A percentile compares a stretch with the other conserved stretches of the same genome.
Evolutionary conservation across 495 filamentous ascomycete genomes (phyloP).

Genomic region (Penicillium daleae): DNA sequence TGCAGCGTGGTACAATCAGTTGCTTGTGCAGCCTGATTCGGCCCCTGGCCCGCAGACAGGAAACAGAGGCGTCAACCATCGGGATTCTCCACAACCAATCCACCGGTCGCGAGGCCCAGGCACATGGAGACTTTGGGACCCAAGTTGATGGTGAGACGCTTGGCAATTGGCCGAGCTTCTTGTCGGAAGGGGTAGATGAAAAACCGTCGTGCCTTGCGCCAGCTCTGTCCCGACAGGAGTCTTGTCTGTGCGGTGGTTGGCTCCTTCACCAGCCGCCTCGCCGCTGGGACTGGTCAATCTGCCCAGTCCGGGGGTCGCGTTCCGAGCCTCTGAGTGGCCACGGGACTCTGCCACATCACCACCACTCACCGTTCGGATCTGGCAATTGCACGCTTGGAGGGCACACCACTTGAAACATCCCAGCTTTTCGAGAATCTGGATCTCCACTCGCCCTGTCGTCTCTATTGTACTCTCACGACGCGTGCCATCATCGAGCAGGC

Average conservation of each 20-base stretch:
- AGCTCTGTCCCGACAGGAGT: neutral
- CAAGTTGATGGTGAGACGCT: conserved; percentile 24
- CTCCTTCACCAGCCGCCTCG: conserved; percentile 25
- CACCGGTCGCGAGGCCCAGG: conserved; percentile 12
- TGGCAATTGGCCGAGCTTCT: conserved; percentile 11
- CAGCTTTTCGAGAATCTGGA: conserved; percentile 19
- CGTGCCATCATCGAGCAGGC: neutral
- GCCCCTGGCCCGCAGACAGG: conserved; percentile 17
- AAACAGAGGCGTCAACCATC: conserved; percentile 23
- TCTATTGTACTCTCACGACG: neutral
- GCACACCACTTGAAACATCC: conserved; percentile 29
- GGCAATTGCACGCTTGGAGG: conserved; percentile 8
- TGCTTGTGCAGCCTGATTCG: conserved; percentile 22
- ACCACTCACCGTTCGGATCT: conserved; percentile 14
- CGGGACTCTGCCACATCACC: neutral
- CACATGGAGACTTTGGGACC: conserved; percentile 8
- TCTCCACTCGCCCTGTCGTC: conserved; percentile 18
- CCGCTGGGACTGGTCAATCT: conserved; percentile 6
- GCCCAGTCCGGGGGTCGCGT: conserved; percentile 4
- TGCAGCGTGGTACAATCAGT: conserved; percentile 9
- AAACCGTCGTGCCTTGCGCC: conserved; percentile 14
- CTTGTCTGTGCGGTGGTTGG: conserved; percentile 27
- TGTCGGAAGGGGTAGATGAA: neutral
- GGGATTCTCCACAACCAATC: conserved; percentile 12
- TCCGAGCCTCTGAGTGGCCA: conserved; percentile 23